Evolutionary conservation across 805 yeast genomes (phyloP), one percentile per base, ranked within the genome.

Genomic region (Tetrapisispora pingtungensis): DNA sequence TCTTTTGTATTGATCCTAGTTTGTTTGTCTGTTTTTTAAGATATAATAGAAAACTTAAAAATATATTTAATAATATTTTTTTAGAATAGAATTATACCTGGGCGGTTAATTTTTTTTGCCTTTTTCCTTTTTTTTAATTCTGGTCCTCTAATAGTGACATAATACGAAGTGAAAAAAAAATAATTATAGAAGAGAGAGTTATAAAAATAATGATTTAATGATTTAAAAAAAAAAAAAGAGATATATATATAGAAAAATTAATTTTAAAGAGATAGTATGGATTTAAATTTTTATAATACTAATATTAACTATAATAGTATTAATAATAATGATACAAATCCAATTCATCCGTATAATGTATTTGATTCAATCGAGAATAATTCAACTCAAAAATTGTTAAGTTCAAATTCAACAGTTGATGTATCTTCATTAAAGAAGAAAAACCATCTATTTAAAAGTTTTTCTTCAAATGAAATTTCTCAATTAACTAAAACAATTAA

Each of bases 231-330:
- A 22, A n/a, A n/a, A n/a, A n/a, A n/a, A n/a, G n/a, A n/a, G n/a
- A n/a, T n/a, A n/a, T n/a, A n/a, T n/a, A n/a, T 26, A 26, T 10
- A 26, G 10, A 7, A 8, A 8, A 8, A 26, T 26, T 26, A 26
- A 10, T 8, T 26, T 26, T 8, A 10, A 26, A 26, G 7, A 8
- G 28, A 26, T 26, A 26, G 7, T 26, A 37, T 37, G 40, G 40
- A 37, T 28, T 27, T 42, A 34, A 42, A 31, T 36, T 42, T 42
- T 36, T 42, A 42, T 33, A 42, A 42, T 36, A 36, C 41, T 2
- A 31, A 36, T 26, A 42, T 42, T 36, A 14, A 42, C 24, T 42
- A 36, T 26, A 42, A 42, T 26, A 42, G 45, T 22, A 41, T 41
- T 20, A 30, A 15, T 22, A 41, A 35, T 35, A 30, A 6, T 19